Evolutionary conservation across 2,329 filamentous ascomycete species (phyloP), one percentile per base, ranked within the genome.

Genomic region (Fusarium denticulatum): DNA sequence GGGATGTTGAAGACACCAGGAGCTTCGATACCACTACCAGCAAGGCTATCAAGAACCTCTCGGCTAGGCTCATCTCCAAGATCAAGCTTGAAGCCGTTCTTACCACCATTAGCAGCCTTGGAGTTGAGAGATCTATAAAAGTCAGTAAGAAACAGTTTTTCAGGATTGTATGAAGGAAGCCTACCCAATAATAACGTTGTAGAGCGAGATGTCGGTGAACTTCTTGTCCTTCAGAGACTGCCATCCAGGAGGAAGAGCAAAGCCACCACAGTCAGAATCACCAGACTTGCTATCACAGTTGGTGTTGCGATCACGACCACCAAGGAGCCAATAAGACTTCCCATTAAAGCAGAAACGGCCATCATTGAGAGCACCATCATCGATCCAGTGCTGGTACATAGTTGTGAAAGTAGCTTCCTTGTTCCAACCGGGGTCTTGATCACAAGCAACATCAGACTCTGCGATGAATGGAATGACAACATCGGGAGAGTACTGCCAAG

Each of bases 401-500:
- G 30, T 30, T 7, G 52, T 67, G 46, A 59, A 67, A 24, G 45
- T 30, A 22, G 50, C 64, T 4, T 65, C 64, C 16, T 61, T 47
- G 20, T 71, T 71, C 43, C 50, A 69, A 10, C 68, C 68, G 4
- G 68, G 65, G 3, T 71, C 68, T 32, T 69, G 9, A 3, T 69
- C 68, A n/a, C 68, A 71, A 14, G 49, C 55, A 18, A 56, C 64
- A 24, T 65, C 68, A 9, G 68, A 53, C 22, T 68, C 40, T 9
- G 56, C 68, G 15, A 71, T 71, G 45, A 69, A 71, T 14, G 64
- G 60, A 16, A 49, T 53, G n/a, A 71, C 24, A 11, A 57, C 45
- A 9, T 71, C 68, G 4, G 67, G 67, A 5, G 67, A 70, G n/a
- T 70, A 70, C 15, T 63, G 53, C 67, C 67, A 71, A 14, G 65